A percentile compares a stretch with the other conserved stretches of the same genome.
phyloP scores from a whole-genome alignment of 2,329 filamentous ascomycete genomes.

The Sporothrix sp. region DNA sequence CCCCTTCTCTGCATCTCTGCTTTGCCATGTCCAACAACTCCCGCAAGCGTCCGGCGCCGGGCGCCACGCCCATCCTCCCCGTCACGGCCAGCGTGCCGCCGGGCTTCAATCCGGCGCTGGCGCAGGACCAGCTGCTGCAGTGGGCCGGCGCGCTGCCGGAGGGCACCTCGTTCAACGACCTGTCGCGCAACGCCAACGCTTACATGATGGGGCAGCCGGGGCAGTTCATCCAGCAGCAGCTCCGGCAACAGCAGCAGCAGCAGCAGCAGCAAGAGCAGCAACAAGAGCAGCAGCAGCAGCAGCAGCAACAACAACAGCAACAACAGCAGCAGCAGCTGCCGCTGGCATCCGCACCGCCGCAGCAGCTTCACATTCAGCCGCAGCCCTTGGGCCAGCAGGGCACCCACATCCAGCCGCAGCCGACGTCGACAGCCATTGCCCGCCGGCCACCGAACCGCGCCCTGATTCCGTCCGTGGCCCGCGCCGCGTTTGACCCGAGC shows the following conservation, averaged over 20 bases:
- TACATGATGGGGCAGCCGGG: constrained; percentile 31
- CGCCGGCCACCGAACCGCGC: constrained; percentile 42
- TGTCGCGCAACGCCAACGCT: constrained; percentile 26
- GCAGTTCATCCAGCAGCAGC: constrained; percentile 22
- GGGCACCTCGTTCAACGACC: constrained; percentile 26
- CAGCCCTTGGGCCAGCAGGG: background rate
- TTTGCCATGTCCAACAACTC: constrained; percentile 43
- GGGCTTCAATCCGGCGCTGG: constrained; percentile 32
- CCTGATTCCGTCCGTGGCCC: constrained; percentile 35
- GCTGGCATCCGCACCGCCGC: constrained; percentile 10
- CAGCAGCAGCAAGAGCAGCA: background rate
- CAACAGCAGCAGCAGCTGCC: constrained; percentile 6
- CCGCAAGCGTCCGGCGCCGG: constrained; percentile 66
- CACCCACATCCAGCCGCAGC: constrained; percentile 17
- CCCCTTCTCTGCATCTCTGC: no score
- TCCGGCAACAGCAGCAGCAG: constrained; percentile 9
- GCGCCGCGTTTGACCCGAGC: constrained; percentile 29
- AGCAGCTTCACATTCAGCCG: background rate
- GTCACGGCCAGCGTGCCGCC: constrained; percentile 40
- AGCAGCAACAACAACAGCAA: background rate
- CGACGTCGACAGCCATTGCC: constrained; percentile 41
- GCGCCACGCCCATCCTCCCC: constrained; percentile 53
- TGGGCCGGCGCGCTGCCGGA: constrained; percentile 34
- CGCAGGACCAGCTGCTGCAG: constrained; percentile 37
- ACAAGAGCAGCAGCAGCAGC: background rate